Percentiles rank a stretch among this genome's conserved stretches.
phyloP scores from a whole-genome alignment of 1,139 yeast species.

The Suhomyces panamericanus region DNA sequence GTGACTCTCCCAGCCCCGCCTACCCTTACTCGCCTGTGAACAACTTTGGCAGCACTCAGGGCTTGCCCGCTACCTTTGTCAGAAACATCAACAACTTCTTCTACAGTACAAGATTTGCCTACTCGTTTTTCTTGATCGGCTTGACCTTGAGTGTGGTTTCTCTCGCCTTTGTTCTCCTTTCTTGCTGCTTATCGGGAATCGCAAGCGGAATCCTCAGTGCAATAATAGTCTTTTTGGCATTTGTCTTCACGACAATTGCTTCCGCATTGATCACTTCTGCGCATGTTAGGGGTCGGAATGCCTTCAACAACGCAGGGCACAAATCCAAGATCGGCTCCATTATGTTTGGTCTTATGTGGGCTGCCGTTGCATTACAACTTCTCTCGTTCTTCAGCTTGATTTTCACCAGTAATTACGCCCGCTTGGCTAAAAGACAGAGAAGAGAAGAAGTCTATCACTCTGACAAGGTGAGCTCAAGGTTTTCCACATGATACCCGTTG shows the following conservation, averaged over 20 bases:
- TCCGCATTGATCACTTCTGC: conserved; percentile 67
- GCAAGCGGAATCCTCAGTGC: conserved; percentile 23
- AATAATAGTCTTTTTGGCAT: conserved; percentile 36
- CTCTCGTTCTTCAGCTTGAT: conserved; percentile 19
- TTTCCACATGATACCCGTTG: background rate
- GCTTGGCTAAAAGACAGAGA: background rate
- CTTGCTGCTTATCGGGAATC: conserved; percentile 17
- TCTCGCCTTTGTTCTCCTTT: conserved; percentile 19
- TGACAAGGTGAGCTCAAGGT: conserved; percentile 6
- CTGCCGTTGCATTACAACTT: conserved; percentile 50
- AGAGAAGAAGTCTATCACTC: conserved; percentile 4
- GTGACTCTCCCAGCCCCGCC: conserved; percentile 54
- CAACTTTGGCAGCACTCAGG: conserved; percentile 47
- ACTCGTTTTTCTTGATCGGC: conserved; percentile 65
- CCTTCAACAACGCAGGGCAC: conserved; percentile 50
- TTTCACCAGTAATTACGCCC: conserved; percentile 7
- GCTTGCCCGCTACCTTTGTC: conserved; percentile 51
- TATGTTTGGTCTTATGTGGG: conserved; percentile 66
- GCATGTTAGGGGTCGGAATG: conserved; percentile 59
- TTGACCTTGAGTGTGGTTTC: conserved; percentile 57
- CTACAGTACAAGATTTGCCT: conserved; percentile 65
- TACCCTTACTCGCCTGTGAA: conserved; percentile 66
- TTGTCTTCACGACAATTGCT: conserved; percentile 55
- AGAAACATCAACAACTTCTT: conserved; percentile 47
- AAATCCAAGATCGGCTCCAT: conserved; percentile 55